These are phyloP conservation scores for Fomitopsis palustris DNA, from an alignment of 1,284 basidiomycete genomes.

Conservation along the genomic window DNA sequence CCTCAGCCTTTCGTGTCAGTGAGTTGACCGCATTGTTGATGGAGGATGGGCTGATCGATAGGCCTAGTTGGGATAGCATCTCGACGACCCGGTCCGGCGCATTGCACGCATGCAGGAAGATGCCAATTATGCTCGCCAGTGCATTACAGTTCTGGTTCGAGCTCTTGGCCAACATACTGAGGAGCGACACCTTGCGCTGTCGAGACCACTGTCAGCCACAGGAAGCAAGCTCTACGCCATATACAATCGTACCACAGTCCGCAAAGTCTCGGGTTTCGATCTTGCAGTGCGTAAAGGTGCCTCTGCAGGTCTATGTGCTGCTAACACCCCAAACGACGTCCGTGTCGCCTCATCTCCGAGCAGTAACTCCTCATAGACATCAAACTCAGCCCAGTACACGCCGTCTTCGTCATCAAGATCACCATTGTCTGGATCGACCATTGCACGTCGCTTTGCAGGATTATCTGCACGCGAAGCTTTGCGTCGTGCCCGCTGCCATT, in stretches of 20 bases:
- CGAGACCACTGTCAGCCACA: no score
- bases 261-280: constrained; percentile 3
- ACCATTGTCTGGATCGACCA: not conserved
- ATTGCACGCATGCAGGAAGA: constrained; percentile 11
- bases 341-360: not conserved
- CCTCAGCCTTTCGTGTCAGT: not conserved
- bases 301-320: not conserved
- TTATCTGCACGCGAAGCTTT: not conserved
- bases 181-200: not conserved
- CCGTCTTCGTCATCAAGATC: not conserved
- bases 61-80: constrained; percentile 7
- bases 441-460: not conserved
- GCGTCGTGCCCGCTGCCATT: not conserved
- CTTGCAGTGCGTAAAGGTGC: not conserved
- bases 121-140: constrained; percentile 6
- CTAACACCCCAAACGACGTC: not conserved
- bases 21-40: not conserved
- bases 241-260: not conserved
- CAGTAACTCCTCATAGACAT: not conserved
- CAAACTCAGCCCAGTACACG: not conserved
- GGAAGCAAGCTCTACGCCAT: no score
- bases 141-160: constrained; percentile 11
- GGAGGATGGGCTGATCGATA: constrained; percentile 2
- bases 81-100: constrained; percentile 13
- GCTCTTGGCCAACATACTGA: constrained; percentile 9